Conservation (phyloP, 1,284 basidiomycete genomes). For the Ganoderma boninense region DNA sequence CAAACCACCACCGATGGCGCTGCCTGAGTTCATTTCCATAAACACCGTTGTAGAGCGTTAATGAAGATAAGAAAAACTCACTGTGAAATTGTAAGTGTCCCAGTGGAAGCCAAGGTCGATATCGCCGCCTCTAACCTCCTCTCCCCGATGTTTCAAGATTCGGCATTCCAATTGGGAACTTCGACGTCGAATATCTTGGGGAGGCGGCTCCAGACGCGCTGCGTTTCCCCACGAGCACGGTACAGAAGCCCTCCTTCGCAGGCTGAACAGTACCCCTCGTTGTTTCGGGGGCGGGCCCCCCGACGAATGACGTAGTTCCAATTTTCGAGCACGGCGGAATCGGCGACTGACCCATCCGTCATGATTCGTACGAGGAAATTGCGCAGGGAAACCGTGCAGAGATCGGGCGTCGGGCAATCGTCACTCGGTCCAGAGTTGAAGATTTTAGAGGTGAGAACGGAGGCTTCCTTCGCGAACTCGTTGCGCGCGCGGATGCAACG, state of each 20-base stretch:
- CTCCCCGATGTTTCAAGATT: no score
- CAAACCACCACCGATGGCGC: no score
- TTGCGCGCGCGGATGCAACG: conserved; percentile 10
- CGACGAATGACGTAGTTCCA: background rate
- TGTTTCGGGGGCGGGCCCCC: background rate
- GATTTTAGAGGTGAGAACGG: background rate
- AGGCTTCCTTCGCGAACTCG: background rate
- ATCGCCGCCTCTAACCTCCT: no score
- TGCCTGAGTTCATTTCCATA: no score
- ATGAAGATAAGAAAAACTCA: no score
- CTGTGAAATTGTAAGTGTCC: no score
- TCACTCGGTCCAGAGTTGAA: background rate
- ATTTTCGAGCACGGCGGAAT: background rate
- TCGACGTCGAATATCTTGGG: background rate
- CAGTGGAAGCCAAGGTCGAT: no score
- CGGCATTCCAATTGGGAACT: no score
- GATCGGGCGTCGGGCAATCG: background rate
- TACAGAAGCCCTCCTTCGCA: background rate
- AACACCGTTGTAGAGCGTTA: no score
- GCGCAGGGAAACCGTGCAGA: background rate
- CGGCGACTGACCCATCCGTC: background rate
- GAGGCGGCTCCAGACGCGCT: background rate
- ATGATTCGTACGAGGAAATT: background rate
- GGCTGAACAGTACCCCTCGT: background rate
- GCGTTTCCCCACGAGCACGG: background rate